Evolutionary conservation across 106 monocot genomes (phyloP), one percentile per base, ranked within the genome.

Genomic region (Allium cepa): DNA sequence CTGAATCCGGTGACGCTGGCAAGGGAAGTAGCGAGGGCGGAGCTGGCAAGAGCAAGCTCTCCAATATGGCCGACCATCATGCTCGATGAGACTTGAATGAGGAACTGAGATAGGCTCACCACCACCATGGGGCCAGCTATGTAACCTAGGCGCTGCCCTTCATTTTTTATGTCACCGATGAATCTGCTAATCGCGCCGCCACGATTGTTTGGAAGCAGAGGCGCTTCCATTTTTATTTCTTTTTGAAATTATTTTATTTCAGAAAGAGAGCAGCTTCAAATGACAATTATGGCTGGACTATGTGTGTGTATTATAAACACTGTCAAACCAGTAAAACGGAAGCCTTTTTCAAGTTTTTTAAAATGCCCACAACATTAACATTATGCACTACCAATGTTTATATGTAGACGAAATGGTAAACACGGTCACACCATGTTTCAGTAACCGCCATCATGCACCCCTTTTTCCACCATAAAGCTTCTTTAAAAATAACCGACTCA

Each of bases 61-160:
- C 87, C 80, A 52, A 87, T 74, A 49, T 87, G 87, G 26, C 87
- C 87, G 4, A 87, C 87, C 72, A 87, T 83, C 87, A 81, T 87
- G 50, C 63, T 57, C 9, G 87, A 45, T 45, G 71, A 59, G 7
- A 84, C 77, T 72, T 73, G 82, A 8, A 84, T 46, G 27, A 81
- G 52, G 66, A 64, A 77, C 77, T 79, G 84, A 22, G 88, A 71
- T 8, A 84, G 49, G 22, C 73, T 62, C 68, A 84, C 70, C 56
- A 77, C 82, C 46, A 82, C 70, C 88, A 88, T 79, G 26, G 88
- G 88, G 16, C 36, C 79, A 0, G 84, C 88, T 6, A 88, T 47
- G 68, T 64, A 55, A 3, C 71, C 81, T n/a, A 84, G 58, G 61
- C 60, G 75, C 66, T 52, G 15, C 8, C 57, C 79, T 26, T 84